Conservation (phyloP, 2,329 filamentous ascomycete genomes). For the Gaeumannomyces sp. region DNA sequence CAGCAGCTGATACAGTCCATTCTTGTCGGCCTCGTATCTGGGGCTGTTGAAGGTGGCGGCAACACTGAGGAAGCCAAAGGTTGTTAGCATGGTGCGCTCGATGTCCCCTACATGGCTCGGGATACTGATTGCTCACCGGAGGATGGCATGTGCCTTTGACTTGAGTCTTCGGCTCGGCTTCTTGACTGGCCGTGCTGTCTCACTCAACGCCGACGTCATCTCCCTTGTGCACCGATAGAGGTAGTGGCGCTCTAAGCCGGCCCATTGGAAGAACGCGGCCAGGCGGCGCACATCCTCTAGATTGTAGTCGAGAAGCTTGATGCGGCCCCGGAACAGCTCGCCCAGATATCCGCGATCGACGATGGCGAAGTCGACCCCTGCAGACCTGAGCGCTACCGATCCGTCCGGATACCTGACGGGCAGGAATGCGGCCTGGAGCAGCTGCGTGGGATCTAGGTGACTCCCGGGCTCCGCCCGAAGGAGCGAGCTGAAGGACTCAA, state of each 20-base stretch:
- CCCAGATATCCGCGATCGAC: slow-evolving; percentile 25
- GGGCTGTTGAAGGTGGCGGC: slow-evolving; percentile 23
- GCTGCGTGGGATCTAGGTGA: not conserved
- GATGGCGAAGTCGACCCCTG: slow-evolving; percentile 24
- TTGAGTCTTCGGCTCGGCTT: slow-evolving; percentile 21
- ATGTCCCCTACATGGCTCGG: not conserved
- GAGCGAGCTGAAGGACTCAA: slow-evolving; percentile 28
- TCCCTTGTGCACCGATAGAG: slow-evolving; percentile 28
- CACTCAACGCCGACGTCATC: slow-evolving; percentile 22
- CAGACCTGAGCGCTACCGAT: slow-evolving; percentile 11
- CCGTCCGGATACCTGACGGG: slow-evolving; percentile 20
- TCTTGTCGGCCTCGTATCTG: slow-evolving; percentile 9
- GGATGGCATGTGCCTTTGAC: slow-evolving; percentile 24
- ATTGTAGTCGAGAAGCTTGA: slow-evolving; percentile 29
- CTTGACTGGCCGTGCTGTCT: slow-evolving; percentile 16
- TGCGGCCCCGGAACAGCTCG: slow-evolving; percentile 20
- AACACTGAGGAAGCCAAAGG: slow-evolving; percentile 17
- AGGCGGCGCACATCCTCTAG: slow-evolving; percentile 26
- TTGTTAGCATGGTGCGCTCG: not conserved
- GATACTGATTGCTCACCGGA: slow-evolving; percentile 21
- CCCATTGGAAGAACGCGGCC: slow-evolving; percentile 28
- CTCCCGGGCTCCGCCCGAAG: slow-evolving; percentile 13
- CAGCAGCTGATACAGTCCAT: slow-evolving; percentile 20
- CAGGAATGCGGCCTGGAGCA: slow-evolving; percentile 17
- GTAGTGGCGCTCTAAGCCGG: slow-evolving; percentile 23